Conservation (phyloP, 1,284 basidiomycete genomes). For the Neolentinus lepideus region DNA sequence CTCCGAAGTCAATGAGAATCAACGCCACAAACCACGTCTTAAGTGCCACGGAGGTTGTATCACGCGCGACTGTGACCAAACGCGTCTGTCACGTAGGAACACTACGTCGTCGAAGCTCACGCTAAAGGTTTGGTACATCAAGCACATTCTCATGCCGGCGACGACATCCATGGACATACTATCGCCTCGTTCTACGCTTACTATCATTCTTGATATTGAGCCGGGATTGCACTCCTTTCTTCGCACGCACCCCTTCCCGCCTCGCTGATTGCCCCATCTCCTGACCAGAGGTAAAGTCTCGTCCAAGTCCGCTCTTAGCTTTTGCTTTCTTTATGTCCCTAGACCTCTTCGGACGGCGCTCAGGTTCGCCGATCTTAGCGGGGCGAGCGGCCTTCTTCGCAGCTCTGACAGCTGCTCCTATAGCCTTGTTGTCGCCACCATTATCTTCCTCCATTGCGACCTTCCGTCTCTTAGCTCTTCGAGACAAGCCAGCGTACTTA, state of each 20-base stretch:
- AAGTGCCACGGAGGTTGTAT: background rate
- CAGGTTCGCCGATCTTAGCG: constrained; percentile 39
- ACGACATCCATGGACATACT: background rate
- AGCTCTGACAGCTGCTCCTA: constrained; percentile 72
- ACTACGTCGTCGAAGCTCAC: too few relatives aligned
- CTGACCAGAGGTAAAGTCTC: constrained; percentile 21
- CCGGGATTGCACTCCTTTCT: constrained; percentile 32
- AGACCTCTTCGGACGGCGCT: constrained; percentile 16
- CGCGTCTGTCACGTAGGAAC: background rate
- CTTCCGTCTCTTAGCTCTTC: constrained; percentile 80
- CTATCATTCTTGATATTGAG: constrained; percentile 43
- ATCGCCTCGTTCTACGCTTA: constrained; percentile 16
- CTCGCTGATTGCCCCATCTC: constrained; percentile 23
- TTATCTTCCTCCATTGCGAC: constrained; percentile 64
- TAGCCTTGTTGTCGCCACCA: constrained; percentile 44
- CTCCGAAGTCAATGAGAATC: too few relatives aligned
- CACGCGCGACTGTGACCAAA: background rate
- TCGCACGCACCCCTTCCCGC: constrained; percentile 28
- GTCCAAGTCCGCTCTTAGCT: constrained; percentile 9
- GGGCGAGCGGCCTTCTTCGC: constrained; percentile 76
- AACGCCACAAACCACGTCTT: background rate
- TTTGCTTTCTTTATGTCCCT: constrained; percentile 15
- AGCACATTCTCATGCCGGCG: background rate
- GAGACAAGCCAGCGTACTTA: constrained; percentile 79
- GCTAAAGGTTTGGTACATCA: too few relatives aligned